These are phyloP conservation scores for Zymoseptoria pseudotritici DNA, from an alignment of 2,329 filamentous ascomycete species.

Conservation along the genomic window DNA sequence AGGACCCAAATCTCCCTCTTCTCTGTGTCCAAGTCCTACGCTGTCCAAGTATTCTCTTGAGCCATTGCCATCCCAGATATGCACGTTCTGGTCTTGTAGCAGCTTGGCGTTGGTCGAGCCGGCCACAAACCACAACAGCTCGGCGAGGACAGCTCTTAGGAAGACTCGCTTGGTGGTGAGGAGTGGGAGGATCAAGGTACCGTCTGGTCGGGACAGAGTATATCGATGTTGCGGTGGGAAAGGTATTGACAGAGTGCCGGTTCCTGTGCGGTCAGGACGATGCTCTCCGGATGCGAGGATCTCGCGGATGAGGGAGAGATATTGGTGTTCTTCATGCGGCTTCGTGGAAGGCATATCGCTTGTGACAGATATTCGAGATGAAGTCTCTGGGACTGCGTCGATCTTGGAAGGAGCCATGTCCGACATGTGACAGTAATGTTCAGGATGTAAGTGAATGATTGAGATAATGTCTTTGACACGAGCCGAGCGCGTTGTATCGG, in stretches of 20 bases:
- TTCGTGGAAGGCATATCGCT: constrained; percentile 4
- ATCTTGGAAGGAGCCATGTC: not conserved
- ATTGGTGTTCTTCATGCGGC: constrained; percentile 83
- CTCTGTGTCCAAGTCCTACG: constrained; percentile 72
- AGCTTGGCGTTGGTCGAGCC: constrained; percentile 73
- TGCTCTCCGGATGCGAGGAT: constrained; percentile 80
- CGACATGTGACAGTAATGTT: not conserved
- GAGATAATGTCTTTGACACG: constrained; percentile 1
- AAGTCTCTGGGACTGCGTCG: constrained; percentile 11
- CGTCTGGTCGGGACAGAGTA: constrained; percentile 56
- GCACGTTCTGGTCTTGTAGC: constrained; percentile 72
- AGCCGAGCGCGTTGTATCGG: not conserved
- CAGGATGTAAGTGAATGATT: not conserved
- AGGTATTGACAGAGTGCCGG: constrained; percentile 83
- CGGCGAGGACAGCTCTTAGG: constrained; percentile 76
- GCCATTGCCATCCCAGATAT: constrained; percentile 98
- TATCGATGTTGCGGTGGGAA: constrained; percentile 84
- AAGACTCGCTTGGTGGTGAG: constrained; percentile 98
- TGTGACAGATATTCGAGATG: constrained; percentile 6
- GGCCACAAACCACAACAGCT: constrained; percentile 92
- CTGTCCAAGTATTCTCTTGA: constrained; percentile 83
- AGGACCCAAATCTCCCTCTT: constrained; percentile 82
- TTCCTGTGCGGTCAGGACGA: constrained; percentile 88
- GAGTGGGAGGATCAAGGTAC: constrained; percentile 71
- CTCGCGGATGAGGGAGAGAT: constrained; percentile 78